Evolutionary conservation across 768 basidiomycete species (phyloP).

Genomic region (Suillus hirtellus): DNA sequence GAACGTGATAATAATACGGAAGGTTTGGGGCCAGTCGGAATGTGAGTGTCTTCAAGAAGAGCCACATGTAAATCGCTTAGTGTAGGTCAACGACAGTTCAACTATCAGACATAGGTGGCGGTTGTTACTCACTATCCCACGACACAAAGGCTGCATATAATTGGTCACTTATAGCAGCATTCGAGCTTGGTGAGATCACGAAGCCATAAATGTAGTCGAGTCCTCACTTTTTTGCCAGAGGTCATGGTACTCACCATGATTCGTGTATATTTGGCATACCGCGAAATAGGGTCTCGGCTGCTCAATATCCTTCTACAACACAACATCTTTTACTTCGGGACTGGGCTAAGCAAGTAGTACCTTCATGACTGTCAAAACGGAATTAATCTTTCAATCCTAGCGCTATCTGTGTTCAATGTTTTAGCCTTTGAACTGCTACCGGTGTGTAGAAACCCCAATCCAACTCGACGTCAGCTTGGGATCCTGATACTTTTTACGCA

Average conservation of each 20-base stretch:
- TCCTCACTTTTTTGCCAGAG: slow-evolving; percentile 1
- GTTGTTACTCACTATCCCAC: background rate
- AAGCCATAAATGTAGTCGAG: background rate
- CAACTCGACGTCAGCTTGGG: background rate
- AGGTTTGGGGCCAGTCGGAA: background rate
- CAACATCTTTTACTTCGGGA: slow-evolving; percentile 1
- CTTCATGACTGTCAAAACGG: background rate
- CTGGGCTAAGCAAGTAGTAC: background rate
- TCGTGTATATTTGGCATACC: background rate
- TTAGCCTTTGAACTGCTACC: background rate
- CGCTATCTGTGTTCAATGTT: background rate
- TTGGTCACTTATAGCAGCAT: slow-evolving; percentile 1
- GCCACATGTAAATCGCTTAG: background rate
- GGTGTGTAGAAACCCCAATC: background rate
- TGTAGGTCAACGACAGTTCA: background rate
- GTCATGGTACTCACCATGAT: slow-evolving; percentile 5
- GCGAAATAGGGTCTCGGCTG: background rate
- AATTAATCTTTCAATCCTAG: background rate
- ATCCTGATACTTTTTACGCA: background rate
- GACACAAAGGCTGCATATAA: background rate
- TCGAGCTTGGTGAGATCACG: slow-evolving; percentile 1
- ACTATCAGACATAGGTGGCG: background rate
- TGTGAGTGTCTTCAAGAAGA: slow-evolving; percentile 1
- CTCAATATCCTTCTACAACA: background rate
- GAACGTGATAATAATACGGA: background rate